A percentile compares a stretch with the other conserved stretches of the same genome.
These are phyloP conservation scores for Pythium dissotocum DNA, from an alignment of 352 stramenopile genomes.

Conservation along the genomic window DNA sequence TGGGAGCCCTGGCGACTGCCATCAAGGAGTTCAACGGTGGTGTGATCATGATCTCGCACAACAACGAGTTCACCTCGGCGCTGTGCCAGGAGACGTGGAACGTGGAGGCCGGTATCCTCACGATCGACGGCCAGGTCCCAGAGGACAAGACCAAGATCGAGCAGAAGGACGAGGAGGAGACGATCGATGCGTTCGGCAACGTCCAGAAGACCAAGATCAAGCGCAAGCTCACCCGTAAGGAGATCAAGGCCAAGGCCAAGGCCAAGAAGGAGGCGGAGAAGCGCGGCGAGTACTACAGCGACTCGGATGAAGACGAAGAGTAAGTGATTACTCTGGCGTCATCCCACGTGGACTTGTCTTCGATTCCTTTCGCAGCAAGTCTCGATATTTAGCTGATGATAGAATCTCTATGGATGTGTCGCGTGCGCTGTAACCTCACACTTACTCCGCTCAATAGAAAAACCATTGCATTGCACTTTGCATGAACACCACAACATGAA, in stretches of 20 bases:
- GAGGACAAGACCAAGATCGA: conserved; percentile 92
- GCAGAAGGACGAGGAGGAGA: conserved; percentile 88
- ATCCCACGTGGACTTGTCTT: conserved; percentile 32
- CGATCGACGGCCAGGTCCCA: conserved; percentile 79
- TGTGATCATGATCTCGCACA: conserved; percentile 97
- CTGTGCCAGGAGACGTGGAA: conserved; percentile 96
- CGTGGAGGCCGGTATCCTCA: conserved; percentile 86
- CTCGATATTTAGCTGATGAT: conserved; percentile 37
- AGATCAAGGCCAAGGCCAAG: conserved; percentile 88
- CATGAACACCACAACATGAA: conserved; percentile 3
- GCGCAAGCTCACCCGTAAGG: conserved; percentile 90
- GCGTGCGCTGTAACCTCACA: conserved; percentile 30
- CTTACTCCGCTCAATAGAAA: conserved; percentile 21
- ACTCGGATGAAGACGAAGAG: conserved; percentile 61
- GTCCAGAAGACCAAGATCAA: conserved; percentile 88
- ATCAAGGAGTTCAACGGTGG: conserved; percentile 97
- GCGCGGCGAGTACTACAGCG: conserved; percentile 81
- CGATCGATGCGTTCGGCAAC: conserved; percentile 83
- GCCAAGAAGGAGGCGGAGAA: conserved; percentile 87
- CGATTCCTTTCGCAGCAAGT: conserved; percentile 33
- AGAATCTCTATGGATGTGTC: conserved; percentile 34
- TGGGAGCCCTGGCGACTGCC: conserved; percentile 94
- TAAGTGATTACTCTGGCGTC: conserved; percentile 35
- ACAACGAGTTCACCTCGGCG: conserved; percentile 96
- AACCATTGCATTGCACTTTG: conserved; percentile 7